A percentile compares a stretch with the other conserved stretches of the same genome.
These are phyloP conservation scores for Botryosphaeria dothidea DNA, from an alignment of 2,329 filamentous ascomycete genomes.

Conservation along the genomic window DNA sequence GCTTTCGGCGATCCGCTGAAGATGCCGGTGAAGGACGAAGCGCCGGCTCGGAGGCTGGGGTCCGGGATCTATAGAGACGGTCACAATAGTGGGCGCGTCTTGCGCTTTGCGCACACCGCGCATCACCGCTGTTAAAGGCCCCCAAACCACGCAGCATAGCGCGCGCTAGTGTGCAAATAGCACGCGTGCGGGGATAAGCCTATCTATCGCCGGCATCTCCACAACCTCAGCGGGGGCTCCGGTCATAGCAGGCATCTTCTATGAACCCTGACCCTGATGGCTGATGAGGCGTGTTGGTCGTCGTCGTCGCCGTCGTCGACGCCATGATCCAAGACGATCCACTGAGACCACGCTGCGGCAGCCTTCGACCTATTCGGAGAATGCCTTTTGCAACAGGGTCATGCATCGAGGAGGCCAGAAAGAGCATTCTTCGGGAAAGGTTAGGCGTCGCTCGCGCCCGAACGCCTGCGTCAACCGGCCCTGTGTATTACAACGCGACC, in stretches of 20 bases:
- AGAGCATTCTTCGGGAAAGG: background rate
- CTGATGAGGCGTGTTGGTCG: background rate
- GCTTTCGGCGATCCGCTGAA: conserved; percentile 4
- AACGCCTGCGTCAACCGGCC: background rate
- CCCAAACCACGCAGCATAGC: background rate
- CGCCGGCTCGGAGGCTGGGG: background rate
- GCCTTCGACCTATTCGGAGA: background rate
- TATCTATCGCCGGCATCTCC: conserved; percentile 2
- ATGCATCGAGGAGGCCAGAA: background rate
- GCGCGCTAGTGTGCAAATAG: background rate
- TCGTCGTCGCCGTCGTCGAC: background rate
- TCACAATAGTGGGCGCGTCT: background rate
- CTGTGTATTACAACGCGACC: background rate
- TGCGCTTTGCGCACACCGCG: conserved; percentile 10
- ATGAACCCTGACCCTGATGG: conserved; percentile 2
- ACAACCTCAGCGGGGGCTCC: background rate
- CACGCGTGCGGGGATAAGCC: conserved; percentile 1
- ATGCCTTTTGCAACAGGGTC: background rate
- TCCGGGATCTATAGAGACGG: background rate
- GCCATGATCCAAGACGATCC: background rate
- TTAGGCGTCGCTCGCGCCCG: background rate
- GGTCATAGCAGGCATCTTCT: background rate
- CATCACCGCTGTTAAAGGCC: conserved; percentile 3
- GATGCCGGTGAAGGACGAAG: background rate
- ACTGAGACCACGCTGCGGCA: background rate